A percentile compares a stretch with the other conserved stretches of the same genome.
Conservation (phyloP, 768 basidiomycete genomes). For the Agaricus sinodeliciosus region DNA sequence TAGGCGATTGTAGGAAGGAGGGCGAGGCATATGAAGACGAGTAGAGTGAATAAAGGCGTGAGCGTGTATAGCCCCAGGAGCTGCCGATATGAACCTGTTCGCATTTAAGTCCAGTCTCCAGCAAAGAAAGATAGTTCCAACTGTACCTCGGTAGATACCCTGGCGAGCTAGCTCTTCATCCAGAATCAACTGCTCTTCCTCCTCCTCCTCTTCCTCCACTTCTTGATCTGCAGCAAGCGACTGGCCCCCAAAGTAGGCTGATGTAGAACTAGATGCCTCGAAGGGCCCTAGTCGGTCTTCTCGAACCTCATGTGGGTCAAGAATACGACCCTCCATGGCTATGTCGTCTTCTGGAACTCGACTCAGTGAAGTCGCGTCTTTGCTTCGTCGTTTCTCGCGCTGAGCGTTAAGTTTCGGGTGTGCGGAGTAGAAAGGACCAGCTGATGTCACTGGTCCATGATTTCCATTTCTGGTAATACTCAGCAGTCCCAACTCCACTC, state of each 20-base stretch:
- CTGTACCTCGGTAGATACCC: conserved; percentile 25
- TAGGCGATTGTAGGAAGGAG: conserved; percentile 44
- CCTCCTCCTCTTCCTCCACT: conserved; percentile 23
- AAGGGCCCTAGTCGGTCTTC: neutral
- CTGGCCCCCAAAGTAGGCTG: conserved; percentile 12
- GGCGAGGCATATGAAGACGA: conserved; percentile 45
- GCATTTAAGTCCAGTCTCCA: conserved; percentile 1
- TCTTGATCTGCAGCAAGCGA: conserved; percentile 18
- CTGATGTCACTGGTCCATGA: neutral
- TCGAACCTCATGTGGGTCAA: too few relatives aligned
- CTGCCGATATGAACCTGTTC: conserved; percentile 55
- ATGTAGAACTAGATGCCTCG: neutral
- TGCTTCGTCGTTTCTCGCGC: conserved; percentile 8
- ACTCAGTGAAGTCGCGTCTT: conserved; percentile 7
- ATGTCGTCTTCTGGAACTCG: neutral
- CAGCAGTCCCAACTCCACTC: neutral
- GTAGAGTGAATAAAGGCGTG: conserved; percentile 47
- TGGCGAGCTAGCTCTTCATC: conserved; percentile 25
- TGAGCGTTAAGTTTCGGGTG: neutral
- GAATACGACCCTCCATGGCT: neutral
- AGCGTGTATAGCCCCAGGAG: conserved; percentile 51
- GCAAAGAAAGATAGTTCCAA: conserved; percentile 1
- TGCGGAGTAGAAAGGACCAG: neutral
- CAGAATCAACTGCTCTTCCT: conserved; percentile 28
- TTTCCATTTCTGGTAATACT: neutral